These are phyloP conservation scores for Aspergillus calidoustus DNA, from an alignment of 2,329 filamentous ascomycete species.

Conservation along the genomic window DNA sequence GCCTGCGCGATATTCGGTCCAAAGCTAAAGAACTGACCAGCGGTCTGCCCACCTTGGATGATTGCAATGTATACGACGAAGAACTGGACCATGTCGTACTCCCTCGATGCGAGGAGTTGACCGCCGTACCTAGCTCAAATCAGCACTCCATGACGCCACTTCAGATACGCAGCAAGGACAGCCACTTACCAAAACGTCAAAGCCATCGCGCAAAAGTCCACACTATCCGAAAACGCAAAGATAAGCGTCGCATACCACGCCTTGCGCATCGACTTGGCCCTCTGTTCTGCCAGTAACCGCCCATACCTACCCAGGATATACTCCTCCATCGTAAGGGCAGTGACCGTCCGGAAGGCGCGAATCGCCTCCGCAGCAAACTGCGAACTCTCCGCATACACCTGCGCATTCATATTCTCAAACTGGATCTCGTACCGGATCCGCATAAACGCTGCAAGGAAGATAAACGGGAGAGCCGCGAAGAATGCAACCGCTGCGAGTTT, in stretches of 20 bases:
- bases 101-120: slow-evolving; percentile 57
- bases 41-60: slow-evolving; percentile 69
- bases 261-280: slow-evolving; percentile 62
- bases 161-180: not conserved
- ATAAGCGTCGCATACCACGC: slow-evolving; percentile 65
- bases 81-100: slow-evolving; percentile 55
- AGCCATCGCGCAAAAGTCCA: slow-evolving; percentile 58
- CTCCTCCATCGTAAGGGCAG: slow-evolving; percentile 71
- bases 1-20: slow-evolving; percentile 58
- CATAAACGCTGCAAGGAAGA: slow-evolving; percentile 54
- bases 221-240: slow-evolving; percentile 60
- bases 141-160: no score
- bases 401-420: slow-evolving; percentile 70
- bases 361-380: slow-evolving; percentile 76
- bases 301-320: slow-evolving; percentile 67
- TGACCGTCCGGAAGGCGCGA: slow-evolving; percentile 72
- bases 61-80: slow-evolving; percentile 68
- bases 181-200: slow-evolving; percentile 59
- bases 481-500: slow-evolving; percentile 71
- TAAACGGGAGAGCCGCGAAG: slow-evolving; percentile 60
- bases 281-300: slow-evolving; percentile 61
- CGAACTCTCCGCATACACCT: slow-evolving; percentile 72
- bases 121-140: slow-evolving; percentile 62
- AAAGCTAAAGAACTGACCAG: slow-evolving; percentile 70
- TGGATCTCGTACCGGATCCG: slow-evolving; percentile 67